Evolutionary conservation across 345 rosid species (phyloP).

Genomic region (Syzygium oleosum): DNA sequence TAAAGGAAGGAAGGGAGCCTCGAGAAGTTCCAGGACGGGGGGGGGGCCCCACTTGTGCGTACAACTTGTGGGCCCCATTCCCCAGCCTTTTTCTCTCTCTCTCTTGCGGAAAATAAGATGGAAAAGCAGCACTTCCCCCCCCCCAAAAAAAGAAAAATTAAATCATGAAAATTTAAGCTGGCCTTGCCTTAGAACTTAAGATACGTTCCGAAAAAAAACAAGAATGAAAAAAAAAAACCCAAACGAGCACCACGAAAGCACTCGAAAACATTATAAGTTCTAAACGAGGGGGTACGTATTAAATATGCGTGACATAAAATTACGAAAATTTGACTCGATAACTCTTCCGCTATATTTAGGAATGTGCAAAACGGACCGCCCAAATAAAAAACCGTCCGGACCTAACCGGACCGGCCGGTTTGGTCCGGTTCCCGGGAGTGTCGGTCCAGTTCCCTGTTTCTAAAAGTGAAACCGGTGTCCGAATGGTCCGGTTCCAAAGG

Average conservation of each 20-base stretch:
- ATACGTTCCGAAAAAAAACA: background rate
- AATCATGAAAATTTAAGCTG: background rate
- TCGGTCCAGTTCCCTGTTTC: too few relatives aligned
- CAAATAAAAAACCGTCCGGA: too few relatives aligned
- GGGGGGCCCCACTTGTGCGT: background rate
- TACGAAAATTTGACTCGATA: too few relatives aligned
- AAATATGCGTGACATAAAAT: background rate
- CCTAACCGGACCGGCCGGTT: too few relatives aligned
- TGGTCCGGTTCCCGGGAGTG: too few relatives aligned
- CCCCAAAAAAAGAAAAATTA: background rate
- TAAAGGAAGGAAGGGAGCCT: too few relatives aligned
- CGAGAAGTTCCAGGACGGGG: background rate
- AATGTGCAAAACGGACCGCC: too few relatives aligned
- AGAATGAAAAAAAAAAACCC: background rate
- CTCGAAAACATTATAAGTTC: background rate
- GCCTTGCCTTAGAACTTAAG: background rate
- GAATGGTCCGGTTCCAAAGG: too few relatives aligned
- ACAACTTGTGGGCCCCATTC: background rate
- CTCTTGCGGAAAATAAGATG: background rate
- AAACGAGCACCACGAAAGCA: background rate
- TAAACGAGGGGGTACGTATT: background rate
- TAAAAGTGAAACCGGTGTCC: too few relatives aligned
- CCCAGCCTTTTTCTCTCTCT: background rate
- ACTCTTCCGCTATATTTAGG: too few relatives aligned
- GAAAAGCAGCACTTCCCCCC: background rate